A percentile compares a stretch with the other conserved stretches of the same genome.
These are phyloP conservation scores for Sherardia arvensis DNA, from an alignment of 257 asterid genomes.

Conservation along the genomic window DNA sequence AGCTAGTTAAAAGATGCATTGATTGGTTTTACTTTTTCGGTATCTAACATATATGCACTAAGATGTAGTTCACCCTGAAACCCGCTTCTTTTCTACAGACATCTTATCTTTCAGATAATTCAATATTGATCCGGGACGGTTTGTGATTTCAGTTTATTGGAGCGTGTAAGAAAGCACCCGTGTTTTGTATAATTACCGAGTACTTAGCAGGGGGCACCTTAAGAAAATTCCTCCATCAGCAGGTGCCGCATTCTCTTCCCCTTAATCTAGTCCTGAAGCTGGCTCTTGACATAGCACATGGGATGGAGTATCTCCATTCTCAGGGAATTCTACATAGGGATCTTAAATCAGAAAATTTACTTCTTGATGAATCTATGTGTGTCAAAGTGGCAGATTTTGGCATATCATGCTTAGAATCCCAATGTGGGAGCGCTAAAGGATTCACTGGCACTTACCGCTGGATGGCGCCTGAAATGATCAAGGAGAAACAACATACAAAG, in stretches of 20 bases:
- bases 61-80: not conserved
- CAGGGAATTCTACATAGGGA: constrained; percentile 91
- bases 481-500: constrained; percentile 83
- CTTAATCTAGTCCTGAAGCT: constrained; percentile 57
- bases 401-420: constrained; percentile 86
- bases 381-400: constrained; percentile 97
- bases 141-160: constrained; percentile 64
- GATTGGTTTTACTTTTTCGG: not conserved
- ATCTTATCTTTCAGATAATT: constrained; percentile 1
- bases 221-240: constrained; percentile 86
- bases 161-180: constrained; percentile 94
- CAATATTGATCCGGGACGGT: constrained; percentile 1
- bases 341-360: constrained; percentile 85
- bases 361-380: constrained; percentile 76
- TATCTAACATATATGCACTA: too few relatives aligned
- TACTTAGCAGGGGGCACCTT: constrained; percentile 92
- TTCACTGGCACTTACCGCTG: constrained; percentile 96
- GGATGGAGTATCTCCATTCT: constrained; percentile 88
- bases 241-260: constrained; percentile 79
- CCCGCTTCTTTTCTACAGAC: not conserved
- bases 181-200: constrained; percentile 86
- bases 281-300: constrained; percentile 79
- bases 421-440: constrained; percentile 89
- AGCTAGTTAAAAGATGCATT: not conserved
- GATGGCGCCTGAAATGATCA: constrained; percentile 99